Evolutionary conservation across 176 grass and related monocot species (phyloP), one percentile per base, ranked within the genome.

Genomic region (Aegilops sharonensis): DNA sequence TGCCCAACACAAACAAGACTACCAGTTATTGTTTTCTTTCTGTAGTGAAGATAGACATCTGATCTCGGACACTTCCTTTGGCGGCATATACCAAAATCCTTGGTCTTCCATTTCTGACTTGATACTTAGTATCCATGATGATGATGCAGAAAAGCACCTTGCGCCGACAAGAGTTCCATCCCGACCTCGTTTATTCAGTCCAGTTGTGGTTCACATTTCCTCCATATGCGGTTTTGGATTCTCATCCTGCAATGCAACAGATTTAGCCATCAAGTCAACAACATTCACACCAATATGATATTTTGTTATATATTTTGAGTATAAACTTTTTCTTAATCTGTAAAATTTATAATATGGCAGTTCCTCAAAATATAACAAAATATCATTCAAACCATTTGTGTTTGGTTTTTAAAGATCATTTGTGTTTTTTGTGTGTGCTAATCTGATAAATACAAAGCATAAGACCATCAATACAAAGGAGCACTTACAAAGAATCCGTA

Each of bases 71-170:
- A 40, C 37, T 40, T 40, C 81, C 78, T 91, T 91, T 63, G 95
- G 91, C 39, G 74, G 65, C 24, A 95, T 70, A 72, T 90, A 97
- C 65, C 76, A 56, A 75, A 94, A 94, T 70, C 91, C 90, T 80
- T 85, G 85, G 61, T 97, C 84, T 84, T 93, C 85, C 91, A 97
- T 97, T 81, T 91, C 85, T 86, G 76, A 82, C 87, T 86, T 91
- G 80, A 93, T 88, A 72, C 24, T 76, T 50, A 89, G 78, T 25
- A 97, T 25, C 60, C 60, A n/a, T 63, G 23, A 63, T 63, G 60
- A 63, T 66, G 64, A 81, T 30, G 81, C 12, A 66, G 52, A 69
- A 72, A 64, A 65, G 23, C 18, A 80, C 35, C 75, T 84, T 32
- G 31, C 18, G 17, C 66, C 64, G 68, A 85, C 73, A 76, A 62